phyloP scores from a whole-genome alignment of 257 asterid species.

The Scutellaria baicalensis region DNA sequence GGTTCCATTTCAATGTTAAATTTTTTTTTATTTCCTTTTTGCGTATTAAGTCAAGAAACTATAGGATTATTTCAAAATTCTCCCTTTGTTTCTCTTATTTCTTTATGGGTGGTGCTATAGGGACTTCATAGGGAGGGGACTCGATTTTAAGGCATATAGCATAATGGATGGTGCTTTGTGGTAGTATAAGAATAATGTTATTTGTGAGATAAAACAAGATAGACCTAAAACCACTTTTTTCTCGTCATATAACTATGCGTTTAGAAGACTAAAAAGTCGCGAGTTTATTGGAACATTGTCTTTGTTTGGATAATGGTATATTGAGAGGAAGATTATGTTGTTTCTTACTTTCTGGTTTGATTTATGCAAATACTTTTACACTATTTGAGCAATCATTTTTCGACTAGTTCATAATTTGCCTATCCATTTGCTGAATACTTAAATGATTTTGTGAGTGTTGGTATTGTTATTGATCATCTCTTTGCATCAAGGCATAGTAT shows the following conservation, averaged over 20 bases:
- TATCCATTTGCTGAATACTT: background rate
- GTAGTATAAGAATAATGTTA: background rate
- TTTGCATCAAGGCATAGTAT: no score
- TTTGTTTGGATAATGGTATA: background rate
- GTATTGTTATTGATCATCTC: no score
- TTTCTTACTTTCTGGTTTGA: background rate
- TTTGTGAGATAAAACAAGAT: background rate
- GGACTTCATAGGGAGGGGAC: background rate
- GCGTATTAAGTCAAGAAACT: background rate
- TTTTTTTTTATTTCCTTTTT: background rate
- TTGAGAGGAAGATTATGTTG: no score
- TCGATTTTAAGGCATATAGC: background rate
- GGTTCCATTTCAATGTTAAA: background rate
- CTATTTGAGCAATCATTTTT: background rate
- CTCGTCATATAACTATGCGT: background rate
- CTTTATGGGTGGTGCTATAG: background rate
- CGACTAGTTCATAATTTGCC: background rate
- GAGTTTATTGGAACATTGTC: background rate
- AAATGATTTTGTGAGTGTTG: background rate
- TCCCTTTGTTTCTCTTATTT: background rate
- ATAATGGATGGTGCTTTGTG: background rate
- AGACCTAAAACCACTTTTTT: background rate
- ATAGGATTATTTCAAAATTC: background rate
- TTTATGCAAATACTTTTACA: background rate
- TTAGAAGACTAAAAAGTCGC: background rate